Base-by-base conservation (phyloP, 2,329 filamentous ascomycete species). In the Colletotrichum sp. region DNA sequence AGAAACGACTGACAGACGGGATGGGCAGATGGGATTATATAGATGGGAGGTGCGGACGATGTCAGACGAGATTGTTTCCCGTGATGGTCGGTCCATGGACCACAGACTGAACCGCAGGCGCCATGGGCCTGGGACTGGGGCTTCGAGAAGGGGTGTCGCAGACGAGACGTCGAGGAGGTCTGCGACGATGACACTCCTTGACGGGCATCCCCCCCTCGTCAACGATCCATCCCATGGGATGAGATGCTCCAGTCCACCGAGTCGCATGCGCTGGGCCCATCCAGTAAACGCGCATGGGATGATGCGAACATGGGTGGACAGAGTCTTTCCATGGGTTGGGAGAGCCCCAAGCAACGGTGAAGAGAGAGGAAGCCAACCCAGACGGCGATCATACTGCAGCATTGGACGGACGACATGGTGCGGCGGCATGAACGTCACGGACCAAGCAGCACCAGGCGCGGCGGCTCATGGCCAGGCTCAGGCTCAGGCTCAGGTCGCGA, bases 351-450 rank as follows among this genome's bases (percentile, higher is more conserved):
- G 44, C 44, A 13, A 52, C n/a, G n/a, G 44, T 4, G 44, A 52
- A 21, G 44, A 52, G n/a, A 52, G 44, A 21, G 28, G 15, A 26
- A 62, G 59, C 13, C 44, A 71, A 73, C 73, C 73, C 30, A 63
- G 59, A 73, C 69, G 76, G 18, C 73, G 73, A 77, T 77, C 76
- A 73, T 76, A 76, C 76, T 49, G 12, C 49, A 52, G 62, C 24
- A 59, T 76, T 77, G 59, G 52, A 72, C 32, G 69, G 59, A 49
- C n/a, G 60, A 30, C 64, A 73, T 70, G 76, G 76, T 69, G 75
- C 72, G 63, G 75, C 68, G 67, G 75, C 75, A 69, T 55, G 71
- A 65, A 77, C 69, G 73, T 68, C 73, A 69, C 30, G 70, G 63
- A 34, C 70, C 62, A 64, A 63, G 69, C 30, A 52, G 44, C 44